Percentiles rank a stretch among this genome's conserved stretches.
phyloP scores from a whole-genome alignment of 176 grass and related monocot genomes.

The Ananas comosus region DNA sequence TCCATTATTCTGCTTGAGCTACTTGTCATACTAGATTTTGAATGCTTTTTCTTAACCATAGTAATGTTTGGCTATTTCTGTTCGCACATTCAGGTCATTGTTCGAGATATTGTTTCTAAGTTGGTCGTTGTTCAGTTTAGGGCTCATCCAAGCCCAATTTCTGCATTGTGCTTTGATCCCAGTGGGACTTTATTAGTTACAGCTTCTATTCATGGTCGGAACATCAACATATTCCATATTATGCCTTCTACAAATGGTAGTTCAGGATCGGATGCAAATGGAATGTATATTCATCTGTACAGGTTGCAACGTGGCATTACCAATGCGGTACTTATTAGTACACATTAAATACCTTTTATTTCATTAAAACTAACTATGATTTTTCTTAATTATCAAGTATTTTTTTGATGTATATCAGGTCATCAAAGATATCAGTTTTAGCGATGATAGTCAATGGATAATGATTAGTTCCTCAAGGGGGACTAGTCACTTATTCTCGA shows the following conservation, averaged over 20 bases:
- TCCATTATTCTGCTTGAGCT: too few relatives aligned
- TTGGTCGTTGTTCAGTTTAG: constrained; percentile 82
- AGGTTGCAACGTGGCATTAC: constrained; percentile 91
- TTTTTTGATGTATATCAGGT: constrained; percentile 43
- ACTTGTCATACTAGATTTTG: not conserved
- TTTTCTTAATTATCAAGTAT: constrained; percentile 15
- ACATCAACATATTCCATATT: constrained; percentile 87
- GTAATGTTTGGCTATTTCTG: constrained; percentile 16
- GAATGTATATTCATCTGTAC: constrained; percentile 73
- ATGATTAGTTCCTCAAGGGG: constrained; percentile 95
- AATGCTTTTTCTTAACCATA: constrained; percentile 2
- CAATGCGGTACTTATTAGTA: constrained; percentile 52
- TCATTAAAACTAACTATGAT: constrained; percentile 7
- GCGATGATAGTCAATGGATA: constrained; percentile 96
- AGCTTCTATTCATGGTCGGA: constrained; percentile 80
- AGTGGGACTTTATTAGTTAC: constrained; percentile 95
- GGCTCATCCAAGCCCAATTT: constrained; percentile 91
- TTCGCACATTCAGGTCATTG: constrained; percentile 59
- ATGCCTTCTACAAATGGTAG: constrained; percentile 50
- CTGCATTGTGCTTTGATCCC: constrained; percentile 89
- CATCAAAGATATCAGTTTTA: constrained; percentile 98
- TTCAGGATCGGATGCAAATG: constrained; percentile 46
- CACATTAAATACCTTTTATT: constrained; percentile 16
- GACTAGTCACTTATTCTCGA: constrained; percentile 82
- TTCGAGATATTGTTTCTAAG: constrained; percentile 87